Evolutionary conservation across 2,329 filamentous ascomycete species (phyloP), one percentile per base, ranked within the genome.

Genomic region (Sporothrix mexicana): DNA sequence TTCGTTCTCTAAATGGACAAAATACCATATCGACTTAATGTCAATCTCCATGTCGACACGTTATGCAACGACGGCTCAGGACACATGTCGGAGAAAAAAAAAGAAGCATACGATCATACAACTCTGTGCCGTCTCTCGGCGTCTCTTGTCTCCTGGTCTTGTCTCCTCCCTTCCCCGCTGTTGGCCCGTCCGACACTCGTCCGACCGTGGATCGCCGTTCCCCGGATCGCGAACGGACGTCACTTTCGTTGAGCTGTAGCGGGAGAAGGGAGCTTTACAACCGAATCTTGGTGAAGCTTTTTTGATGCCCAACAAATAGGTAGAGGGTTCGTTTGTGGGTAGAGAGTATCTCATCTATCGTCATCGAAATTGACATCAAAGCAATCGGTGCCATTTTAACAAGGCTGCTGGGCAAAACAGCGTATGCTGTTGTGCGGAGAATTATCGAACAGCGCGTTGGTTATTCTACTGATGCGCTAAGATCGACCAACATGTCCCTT

Each of bases 161-260:
- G 30, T 36, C 30, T 36, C 43, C 51, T 51, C 45, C 6, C 41
- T 51, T 67, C 64, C 23, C 45, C 15, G 23, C 23, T 17, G 41
- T 12, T 51, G 23, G 59, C n/a, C 30, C 36, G 41, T 45, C 59
- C 59, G 36, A 45, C n/a, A 45, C 2, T 20, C 41, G 59, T 43
- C 20, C 43, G 62, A 49, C 47, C 66, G 20, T 64, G 47, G 66
- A 9, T 55, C 20, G 15, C 25, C 49, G 49, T 55, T 36, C 30
- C 30, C 66, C 25, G 66, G 66, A 55, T 69, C n/a, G 66, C 66
- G 66, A 30, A 55, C 47, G n/a, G 66, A 66, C 41, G 41, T 47
- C 12, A 66, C 47, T 66, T 45, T 15, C 61, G n/a, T n/a, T 5
- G 3, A 36, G 30, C 30, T 36, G 30, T 36, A 6, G 30, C 30